Evolutionary conservation across 208 protist genomes (phyloP), one percentile per base, ranked within the genome.

Genomic region (Porcisia hertigi): DNA sequence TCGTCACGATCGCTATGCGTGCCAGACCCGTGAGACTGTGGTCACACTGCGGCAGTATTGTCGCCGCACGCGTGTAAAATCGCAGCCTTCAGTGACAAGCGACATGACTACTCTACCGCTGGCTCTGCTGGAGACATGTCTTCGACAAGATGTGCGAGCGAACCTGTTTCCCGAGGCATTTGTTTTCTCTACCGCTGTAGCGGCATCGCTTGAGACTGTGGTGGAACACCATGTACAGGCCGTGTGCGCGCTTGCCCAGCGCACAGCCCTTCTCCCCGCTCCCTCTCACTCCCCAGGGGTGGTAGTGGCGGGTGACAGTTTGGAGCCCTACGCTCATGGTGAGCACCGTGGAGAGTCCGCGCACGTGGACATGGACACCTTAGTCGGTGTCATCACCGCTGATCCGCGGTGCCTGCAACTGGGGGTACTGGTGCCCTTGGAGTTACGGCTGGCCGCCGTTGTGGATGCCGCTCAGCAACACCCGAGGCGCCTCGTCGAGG

Each of bases 391-490:
- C 36, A 69, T 82, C 65, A 52, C 66, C 5, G 41, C 53, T 49
- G 78, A 82, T 52, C 78, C 78, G n/a, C 78, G 72, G 36, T 77
- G 43, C 41, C 69, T 82, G 5, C 23, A 69, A 2, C 62, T 82
- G 41, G 67, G 74, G n/a, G 65, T 82, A 23, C 66, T 77, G 34
- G 67, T 82, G 47, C 78, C 78, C 49, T 64, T 77, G 5, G 63
- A 66, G 16, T 39, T 58, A 30, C 78, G 78, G 8, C 58, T 82
- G 52, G 52, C 45, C 43, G 78, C 78, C 20, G 78, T 75, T 12
- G 78, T 75, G 1, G 65, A 70, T n/a, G 71, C 58, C 45, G 72
- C 72, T 18, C 71, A 74, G 59, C 78, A 69, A 41, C 39, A 74
- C n/a, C 78, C 78, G n/a, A 63, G 78, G n/a, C 65, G 72, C 45